Evolutionary conservation across 352 stramenopile genomes (phyloP).

Genomic region (Phytophthora tubulina): DNA sequence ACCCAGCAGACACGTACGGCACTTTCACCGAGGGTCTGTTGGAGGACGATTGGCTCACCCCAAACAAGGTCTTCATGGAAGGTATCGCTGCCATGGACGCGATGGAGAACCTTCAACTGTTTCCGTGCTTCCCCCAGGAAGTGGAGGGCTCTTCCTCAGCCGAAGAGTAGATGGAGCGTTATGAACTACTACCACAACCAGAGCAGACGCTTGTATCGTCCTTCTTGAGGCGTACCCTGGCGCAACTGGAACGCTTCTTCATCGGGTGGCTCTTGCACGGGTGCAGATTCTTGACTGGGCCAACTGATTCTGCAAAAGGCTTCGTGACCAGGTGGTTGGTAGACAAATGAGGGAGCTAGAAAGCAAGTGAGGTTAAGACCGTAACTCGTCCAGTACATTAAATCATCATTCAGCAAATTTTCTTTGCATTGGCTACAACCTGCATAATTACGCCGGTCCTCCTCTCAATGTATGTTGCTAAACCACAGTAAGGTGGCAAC

Average conservation of each 20-base stretch:
- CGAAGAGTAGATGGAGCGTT: conserved; percentile 10
- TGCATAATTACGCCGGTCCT: conserved; percentile 6
- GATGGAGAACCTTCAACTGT: conserved; percentile 62
- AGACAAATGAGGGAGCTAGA: conserved; percentile 16
- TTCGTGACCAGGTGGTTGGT: not conserved
- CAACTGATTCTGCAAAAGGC: not conserved
- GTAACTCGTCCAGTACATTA: conserved; percentile 33
- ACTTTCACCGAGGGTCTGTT: conserved; percentile 68
- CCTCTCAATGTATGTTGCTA: too few relatives aligned
- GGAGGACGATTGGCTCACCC: conserved; percentile 73
- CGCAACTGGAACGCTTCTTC: conserved; percentile 1
- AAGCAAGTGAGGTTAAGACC: conserved; percentile 4
- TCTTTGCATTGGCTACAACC: not conserved
- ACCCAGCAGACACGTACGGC: conserved; percentile 64
- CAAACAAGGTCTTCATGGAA: conserved; percentile 66
- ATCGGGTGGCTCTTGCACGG: not conserved
- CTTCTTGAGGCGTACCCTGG: not conserved
- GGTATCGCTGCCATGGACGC: conserved; percentile 62
- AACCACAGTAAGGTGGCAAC: not conserved
- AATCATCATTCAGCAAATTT: conserved; percentile 19
- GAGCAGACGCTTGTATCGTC: not conserved
- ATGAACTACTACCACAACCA: conserved; percentile 15
- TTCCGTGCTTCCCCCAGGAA: conserved; percentile 67
- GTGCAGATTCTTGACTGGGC: not conserved
- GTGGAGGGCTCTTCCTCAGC: conserved; percentile 30